Percentiles rank a stretch among this genome's conserved stretches.
phyloP scores from a whole-genome alignment of 2,329 filamentous ascomycete species.

The Fusarium camptoceras region DNA sequence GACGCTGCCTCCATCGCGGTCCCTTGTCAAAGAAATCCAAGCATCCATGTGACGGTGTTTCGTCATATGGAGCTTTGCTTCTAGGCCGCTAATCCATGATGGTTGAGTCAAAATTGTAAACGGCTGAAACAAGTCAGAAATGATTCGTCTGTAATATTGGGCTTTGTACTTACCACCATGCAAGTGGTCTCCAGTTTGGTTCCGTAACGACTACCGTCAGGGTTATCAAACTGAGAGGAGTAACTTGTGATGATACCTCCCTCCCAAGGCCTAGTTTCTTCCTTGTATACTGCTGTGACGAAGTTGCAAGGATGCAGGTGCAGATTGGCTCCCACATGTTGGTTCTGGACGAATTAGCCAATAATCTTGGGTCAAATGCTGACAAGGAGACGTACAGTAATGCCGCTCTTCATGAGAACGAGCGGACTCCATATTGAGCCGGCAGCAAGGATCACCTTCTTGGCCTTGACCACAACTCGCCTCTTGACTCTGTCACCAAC shows the following conservation, averaged over 20 bases:
- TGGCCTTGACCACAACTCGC: constrained; percentile 78
- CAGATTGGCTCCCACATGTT: constrained; percentile 84
- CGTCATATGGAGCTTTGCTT: constrained; percentile 78
- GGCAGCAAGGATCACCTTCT: constrained; percentile 81
- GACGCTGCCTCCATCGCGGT: constrained; percentile 80
- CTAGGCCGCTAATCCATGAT: constrained; percentile 74
- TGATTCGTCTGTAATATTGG: constrained; percentile 5
- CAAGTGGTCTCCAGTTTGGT: constrained; percentile 81
- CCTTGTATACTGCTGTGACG: constrained; percentile 71
- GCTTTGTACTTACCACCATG: constrained; percentile 68
- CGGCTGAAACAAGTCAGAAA: constrained; percentile 61
- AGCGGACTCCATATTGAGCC: constrained; percentile 83
- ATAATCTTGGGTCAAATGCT: background rate
- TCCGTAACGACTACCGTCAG: constrained; percentile 84
- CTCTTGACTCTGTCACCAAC: constrained; percentile 63
- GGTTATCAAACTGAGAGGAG: constrained; percentile 81
- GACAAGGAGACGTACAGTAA: constrained; percentile 64
- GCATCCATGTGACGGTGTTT: constrained; percentile 76
- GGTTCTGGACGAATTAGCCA: constrained; percentile 65
- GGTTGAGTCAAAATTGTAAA: constrained; percentile 71
- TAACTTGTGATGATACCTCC: constrained; percentile 83
- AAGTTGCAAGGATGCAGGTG: constrained; percentile 80
- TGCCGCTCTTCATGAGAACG: constrained; percentile 79
- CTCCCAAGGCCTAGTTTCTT: constrained; percentile 78
- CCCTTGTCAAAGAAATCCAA: constrained; percentile 80